These are phyloP conservation scores for Penicillium silybi DNA, from an alignment of 495 filamentous ascomycete genomes.

Conservation along the genomic window DNA sequence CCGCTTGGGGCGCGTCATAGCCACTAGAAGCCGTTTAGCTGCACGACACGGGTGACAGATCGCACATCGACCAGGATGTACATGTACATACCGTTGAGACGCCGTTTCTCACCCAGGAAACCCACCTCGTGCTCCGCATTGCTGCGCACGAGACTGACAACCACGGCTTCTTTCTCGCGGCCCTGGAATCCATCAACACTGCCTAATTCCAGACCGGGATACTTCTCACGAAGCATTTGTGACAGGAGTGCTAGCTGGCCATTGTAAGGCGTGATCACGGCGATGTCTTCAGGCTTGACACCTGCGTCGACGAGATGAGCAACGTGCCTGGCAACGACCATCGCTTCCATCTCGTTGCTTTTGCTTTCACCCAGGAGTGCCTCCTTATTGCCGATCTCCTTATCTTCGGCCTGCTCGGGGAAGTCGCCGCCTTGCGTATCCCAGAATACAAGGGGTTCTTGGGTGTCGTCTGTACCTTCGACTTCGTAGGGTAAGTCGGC, in stretches of 20 bases:
- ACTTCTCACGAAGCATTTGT: constrained; percentile 68
- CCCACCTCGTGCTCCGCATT: constrained; percentile 84
- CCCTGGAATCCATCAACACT: constrained; percentile 98
- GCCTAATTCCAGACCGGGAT: constrained; percentile 82
- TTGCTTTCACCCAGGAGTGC: constrained; percentile 77
- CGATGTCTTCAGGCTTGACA: constrained; percentile 75
- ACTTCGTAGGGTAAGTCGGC: constrained; percentile 76
- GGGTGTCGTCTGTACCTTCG: constrained; percentile 78
- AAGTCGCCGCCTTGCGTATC: constrained; percentile 96
- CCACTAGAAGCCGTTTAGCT: constrained; percentile 51
- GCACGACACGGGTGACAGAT: not conserved
- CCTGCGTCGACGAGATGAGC: constrained; percentile 70
- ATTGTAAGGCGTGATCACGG: constrained; percentile 94
- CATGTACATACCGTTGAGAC: constrained; percentile 70
- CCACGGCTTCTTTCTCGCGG: constrained; percentile 91
- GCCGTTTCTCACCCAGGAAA: constrained; percentile 88
- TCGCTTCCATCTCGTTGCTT: constrained; percentile 88
- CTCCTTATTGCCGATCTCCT: constrained; percentile 47
- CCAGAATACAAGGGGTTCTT: constrained; percentile 84
- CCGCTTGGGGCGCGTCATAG: constrained; percentile 90
- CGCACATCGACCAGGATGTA: not conserved
- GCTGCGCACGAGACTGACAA: constrained; percentile 86
- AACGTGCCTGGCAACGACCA: constrained; percentile 74
- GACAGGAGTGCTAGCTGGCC: constrained; percentile 82
- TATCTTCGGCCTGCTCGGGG: constrained; percentile 56